Base-by-base conservation (phyloP, 192 early-diverging fungal genomes). In the Fimicolochytrium jonesii region DNA sequence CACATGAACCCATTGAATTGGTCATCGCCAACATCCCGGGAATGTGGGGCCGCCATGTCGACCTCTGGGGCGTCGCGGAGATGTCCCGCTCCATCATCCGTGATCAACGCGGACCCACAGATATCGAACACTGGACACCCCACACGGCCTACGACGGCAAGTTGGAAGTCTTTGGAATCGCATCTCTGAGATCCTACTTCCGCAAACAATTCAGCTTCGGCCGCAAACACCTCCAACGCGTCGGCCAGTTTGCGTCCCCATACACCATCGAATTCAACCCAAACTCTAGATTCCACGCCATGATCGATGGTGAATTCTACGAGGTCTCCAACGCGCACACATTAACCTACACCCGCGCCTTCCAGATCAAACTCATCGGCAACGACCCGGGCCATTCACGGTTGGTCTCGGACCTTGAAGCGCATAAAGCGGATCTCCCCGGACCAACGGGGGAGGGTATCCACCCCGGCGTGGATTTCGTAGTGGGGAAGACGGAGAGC, bases 271-370 rank as follows among this genome's bases (percentile, higher is more conserved):
- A 82, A 31, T 88, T 87, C 68, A 73, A 83, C 31, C 57, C 65
- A 4, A 73, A 72, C 35, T 23, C 69, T 32, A 56, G 75, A 46
- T 69, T 87, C 10, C 86, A 81, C 61, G 73, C 80, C 47, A 88
- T 89, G 88, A 84, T 86, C 70, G 88, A 89, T 67, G 88, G 88
- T 35, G 88, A 89, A 70, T 89, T 89, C 56, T 86, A 86, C 56
- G 86, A 87, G 62, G 71, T 86, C 54, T 80, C 76, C 58, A 69
- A 70, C 29, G 80, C 86, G 10, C 82, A 79, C 32, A 66, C 70
- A 44, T 71, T 89, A 25, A 79, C 73, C 18, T 79, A 87, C 15
- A 60, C 77, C 22, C 78, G 88, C 62, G 83, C 76, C 54, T 79
- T 83, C 20, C 85, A 85, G 48, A 86, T 89, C 33, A 84, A 78